phyloP scores from a whole-genome alignment of 2,329 filamentous ascomycete species.

The Pyrenophora graminea region DNA sequence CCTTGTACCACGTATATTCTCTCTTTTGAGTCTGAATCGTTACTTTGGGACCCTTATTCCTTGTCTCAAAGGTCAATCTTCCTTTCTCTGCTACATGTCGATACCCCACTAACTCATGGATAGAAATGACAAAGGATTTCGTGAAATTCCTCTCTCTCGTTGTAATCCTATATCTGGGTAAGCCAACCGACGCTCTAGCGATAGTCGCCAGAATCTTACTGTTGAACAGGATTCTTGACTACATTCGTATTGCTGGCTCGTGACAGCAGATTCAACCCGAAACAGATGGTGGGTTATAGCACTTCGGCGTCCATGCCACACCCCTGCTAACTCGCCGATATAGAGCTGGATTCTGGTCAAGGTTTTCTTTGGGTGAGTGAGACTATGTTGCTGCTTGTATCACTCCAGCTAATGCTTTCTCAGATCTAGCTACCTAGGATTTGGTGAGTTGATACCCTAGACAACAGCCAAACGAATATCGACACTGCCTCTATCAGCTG shows the following conservation, averaged over 20 bases:
- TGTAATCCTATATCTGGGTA: constrained; percentile 77
- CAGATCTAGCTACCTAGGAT: constrained; percentile 71
- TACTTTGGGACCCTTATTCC: constrained; percentile 92
- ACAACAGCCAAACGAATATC: background rate
- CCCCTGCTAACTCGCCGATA: constrained; percentile 13
- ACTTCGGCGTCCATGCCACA: too few species aligned
- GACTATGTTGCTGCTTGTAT: background rate
- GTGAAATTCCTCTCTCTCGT: constrained; percentile 80
- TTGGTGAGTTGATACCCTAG: constrained; percentile 55
- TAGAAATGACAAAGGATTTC: constrained; percentile 92
- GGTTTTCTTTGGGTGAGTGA: constrained; percentile 72
- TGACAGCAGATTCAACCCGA: constrained; percentile 63
- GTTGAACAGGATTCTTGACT: constrained; percentile 73
- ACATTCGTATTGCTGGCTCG: constrained; percentile 81
- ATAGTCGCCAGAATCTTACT: constrained; percentile 2
- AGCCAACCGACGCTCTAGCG: background rate
- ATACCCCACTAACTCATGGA: background rate
- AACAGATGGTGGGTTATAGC: constrained; percentile 59
- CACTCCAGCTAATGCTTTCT: background rate
- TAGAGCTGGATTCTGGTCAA: constrained; percentile 73
- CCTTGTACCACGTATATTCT: constrained; percentile 84
- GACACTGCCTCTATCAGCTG: constrained; percentile 15
- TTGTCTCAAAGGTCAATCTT: constrained; percentile 65
- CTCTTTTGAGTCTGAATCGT: constrained; percentile 80
- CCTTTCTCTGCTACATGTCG: background rate